Evolutionary conservation across 1,139 yeast species (phyloP), one percentile per base, ranked within the genome.

Genomic region (Suhomyces wounanorum): DNA sequence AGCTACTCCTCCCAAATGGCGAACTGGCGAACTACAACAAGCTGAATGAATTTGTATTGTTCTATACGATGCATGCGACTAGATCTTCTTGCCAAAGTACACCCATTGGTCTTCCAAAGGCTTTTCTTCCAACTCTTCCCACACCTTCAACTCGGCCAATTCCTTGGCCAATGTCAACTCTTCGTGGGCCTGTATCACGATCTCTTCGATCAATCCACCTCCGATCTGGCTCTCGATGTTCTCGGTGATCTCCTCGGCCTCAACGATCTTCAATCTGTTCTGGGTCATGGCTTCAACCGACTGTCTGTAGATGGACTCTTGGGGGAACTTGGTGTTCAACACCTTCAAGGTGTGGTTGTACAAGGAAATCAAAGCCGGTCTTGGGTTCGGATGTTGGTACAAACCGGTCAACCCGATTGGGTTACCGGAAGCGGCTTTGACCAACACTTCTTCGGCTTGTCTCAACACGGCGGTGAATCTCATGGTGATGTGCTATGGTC

Each of bases 361-460:
- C 45, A 89, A 75, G 48, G 87, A 80, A 52, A 84, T 73, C 61
- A 89, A 77, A 3, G 92, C 89, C 2, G 95, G 94, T 67, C 90
- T 82, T 52, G 96, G 96, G 66, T 86, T 81, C 51, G 96, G 96
- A 66, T 89, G 96, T 64, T 85, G 87, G 65, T 75, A 78, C 55
- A 89, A 68, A 1, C 96, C 96, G 8, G 96, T 81, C 55, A 89
- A 64, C 59, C 96, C 96, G 37, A 96, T 89, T 38, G 94, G 88
- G 58, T 79, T 77, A 10, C 94, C 94, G 43, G 77, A 72, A 6
- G 83, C 82, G n/a, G 90, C 75, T 64, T 78, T 83, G 54, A 87
- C 80, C 56, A 87, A 77, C 39, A 87, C 84, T 58, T 83, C 84
- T 56, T 80, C 77, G 5, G 81, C 81, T 66, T 82, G 78, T 66